phyloP scores from a whole-genome alignment of 371 early-diverging fungal species.

The Blakeslea trispora region DNA sequence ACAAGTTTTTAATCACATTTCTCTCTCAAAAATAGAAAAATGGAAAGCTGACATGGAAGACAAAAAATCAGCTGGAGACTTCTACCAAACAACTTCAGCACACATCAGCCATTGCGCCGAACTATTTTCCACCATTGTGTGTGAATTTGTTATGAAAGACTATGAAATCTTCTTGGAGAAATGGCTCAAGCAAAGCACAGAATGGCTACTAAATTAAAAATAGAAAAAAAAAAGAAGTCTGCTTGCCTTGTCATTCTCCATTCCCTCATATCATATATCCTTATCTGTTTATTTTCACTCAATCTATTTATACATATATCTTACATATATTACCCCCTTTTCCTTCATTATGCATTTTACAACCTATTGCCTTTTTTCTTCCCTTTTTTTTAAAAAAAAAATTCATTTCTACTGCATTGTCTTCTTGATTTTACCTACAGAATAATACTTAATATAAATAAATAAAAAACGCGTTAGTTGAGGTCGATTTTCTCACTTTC shows the following conservation, averaged over 20 bases:
- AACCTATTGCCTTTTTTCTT: too few relatives aligned
- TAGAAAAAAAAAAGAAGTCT: too few relatives aligned
- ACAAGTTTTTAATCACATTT: neutral
- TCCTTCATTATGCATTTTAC: too few relatives aligned
- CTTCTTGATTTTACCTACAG: too few relatives aligned
- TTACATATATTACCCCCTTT: too few relatives aligned
- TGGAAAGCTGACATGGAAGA: constrained; percentile 17
- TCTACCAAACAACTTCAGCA: neutral
- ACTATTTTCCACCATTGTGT: constrained; percentile 26
- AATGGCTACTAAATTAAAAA: constrained; percentile 34
- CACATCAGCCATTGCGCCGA: constrained; percentile 17
- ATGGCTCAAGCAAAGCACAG: constrained; percentile 41
- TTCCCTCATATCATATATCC: neutral
- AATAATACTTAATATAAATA: too few relatives aligned
- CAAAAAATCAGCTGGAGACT: neutral
- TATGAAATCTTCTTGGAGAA: constrained; percentile 35
- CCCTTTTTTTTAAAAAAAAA: too few relatives aligned
- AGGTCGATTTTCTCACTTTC: too few relatives aligned
- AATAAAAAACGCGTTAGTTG: too few relatives aligned
- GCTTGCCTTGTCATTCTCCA: too few relatives aligned
- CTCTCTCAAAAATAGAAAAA: constrained; percentile 19
- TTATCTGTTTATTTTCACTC: neutral
- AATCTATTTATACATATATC: too few relatives aligned
- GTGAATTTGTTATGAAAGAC: constrained; percentile 44
- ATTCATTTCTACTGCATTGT: too few relatives aligned